Percentiles rank a stretch among this genome's conserved stretches.
phyloP scores from a whole-genome alignment of 2,329 filamentous ascomycete genomes.

The Periconia macrospinosa region DNA sequence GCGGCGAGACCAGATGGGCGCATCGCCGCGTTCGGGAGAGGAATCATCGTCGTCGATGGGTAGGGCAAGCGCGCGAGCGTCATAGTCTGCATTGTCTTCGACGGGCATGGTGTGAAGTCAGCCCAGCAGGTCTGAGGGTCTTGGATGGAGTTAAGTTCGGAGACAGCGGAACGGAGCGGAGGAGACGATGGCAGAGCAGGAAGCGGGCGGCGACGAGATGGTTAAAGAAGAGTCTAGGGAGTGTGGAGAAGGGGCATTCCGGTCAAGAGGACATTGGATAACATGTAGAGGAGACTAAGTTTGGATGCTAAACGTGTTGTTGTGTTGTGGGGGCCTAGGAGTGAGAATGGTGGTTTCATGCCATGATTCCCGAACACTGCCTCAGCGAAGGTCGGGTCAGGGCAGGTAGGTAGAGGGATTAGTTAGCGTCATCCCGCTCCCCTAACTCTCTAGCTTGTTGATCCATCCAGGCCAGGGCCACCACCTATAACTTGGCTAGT shows the following conservation, averaged over 20 bases:
- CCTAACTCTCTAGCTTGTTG: neutral
- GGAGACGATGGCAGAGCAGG: neutral
- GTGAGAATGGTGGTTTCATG: conserved; percentile 7
- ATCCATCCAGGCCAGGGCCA: too few relatives aligned
- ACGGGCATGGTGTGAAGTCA: conserved; percentile 35
- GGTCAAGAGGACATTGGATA: neutral
- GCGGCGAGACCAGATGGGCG: conserved; percentile 57
- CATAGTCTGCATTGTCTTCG: conserved; percentile 46
- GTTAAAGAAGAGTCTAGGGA: neutral
- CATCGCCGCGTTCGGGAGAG: conserved; percentile 43
- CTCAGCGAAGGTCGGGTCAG: neutral
- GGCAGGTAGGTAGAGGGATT: neutral
- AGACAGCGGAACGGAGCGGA: conserved; percentile 12
- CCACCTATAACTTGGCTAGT: too few relatives aligned
- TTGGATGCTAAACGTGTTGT: neutral
- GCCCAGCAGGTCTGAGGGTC: neutral
- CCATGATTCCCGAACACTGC: conserved; percentile 1
- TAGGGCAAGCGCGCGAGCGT: conserved; percentile 57
- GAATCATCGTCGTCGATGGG: conserved; percentile 55
- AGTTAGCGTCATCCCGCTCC: neutral
- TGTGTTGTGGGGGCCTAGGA: conserved; percentile 1
- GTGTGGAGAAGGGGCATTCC: conserved; percentile 8
- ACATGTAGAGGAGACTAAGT: neutral
- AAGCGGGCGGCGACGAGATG: conserved; percentile 1
- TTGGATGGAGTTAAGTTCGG: neutral